These are phyloP conservation scores for Phlyctochytrium planicorne DNA, from an alignment of 192 early-diverging fungal genomes.

Conservation along the genomic window DNA sequence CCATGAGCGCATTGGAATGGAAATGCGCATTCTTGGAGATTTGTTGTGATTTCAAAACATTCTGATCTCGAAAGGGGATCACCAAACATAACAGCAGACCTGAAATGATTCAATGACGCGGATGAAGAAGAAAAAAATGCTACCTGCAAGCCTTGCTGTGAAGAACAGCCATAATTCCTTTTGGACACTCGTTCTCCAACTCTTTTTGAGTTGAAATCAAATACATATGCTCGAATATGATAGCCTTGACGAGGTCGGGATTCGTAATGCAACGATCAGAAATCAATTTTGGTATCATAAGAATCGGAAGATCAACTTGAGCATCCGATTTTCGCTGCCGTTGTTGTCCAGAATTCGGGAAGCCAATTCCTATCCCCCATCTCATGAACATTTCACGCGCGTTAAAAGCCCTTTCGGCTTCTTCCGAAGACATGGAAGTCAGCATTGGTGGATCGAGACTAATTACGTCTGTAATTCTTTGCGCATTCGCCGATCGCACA, in stretches of 20 bases:
- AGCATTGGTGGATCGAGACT: no score
- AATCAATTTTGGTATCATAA: conserved; percentile 52
- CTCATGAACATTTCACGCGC: background rate
- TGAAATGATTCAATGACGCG: conserved; percentile 18
- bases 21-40: conserved; percentile 50
- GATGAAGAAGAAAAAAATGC: conserved; percentile 7
- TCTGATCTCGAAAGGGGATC: conserved; percentile 47
- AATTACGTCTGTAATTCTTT: no score
- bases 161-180: conserved; percentile 64
- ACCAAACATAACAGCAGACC: conserved; percentile 77
- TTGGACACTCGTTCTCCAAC: conserved; percentile 45
- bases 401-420: background rate
- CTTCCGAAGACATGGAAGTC: no score
- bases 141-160: conserved; percentile 74
- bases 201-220: conserved; percentile 22
- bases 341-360: no score
- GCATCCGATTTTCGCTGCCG: no score
- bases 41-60: conserved; percentile 53
- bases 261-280: conserved; percentile 63
- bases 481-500: background rate
- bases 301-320: conserved; percentile 16
- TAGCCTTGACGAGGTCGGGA: conserved; percentile 40
- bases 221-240: conserved; percentile 49
- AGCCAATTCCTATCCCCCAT: no score
- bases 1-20: conserved; percentile 51